phyloP scores from a whole-genome alignment of 2,329 filamentous ascomycete species.

The Ascosphaera apis region DNA sequence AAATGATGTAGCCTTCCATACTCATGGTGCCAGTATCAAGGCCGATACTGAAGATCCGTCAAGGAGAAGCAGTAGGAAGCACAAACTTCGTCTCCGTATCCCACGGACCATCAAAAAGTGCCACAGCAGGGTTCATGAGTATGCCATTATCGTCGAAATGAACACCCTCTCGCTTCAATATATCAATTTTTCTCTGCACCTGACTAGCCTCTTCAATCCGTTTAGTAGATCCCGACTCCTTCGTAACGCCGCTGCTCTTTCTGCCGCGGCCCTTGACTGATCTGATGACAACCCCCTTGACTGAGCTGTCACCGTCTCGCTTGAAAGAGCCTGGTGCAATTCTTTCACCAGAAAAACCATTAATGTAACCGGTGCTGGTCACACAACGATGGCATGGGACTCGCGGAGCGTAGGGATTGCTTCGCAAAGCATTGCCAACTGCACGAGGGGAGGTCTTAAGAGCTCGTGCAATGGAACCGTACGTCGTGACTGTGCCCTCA shows the following conservation, averaged over 20 bases:
- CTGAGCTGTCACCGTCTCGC: not conserved
- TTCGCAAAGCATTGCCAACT: constrained; percentile 51
- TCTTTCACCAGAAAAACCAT: not conserved
- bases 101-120: not conserved
- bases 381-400: constrained; percentile 68
- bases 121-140: not conserved
- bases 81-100: no score
- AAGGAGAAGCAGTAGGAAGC: no score
- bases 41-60: no score
- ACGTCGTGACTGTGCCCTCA: constrained; percentile 50
- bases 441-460: constrained; percentile 51
- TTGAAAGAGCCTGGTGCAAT: not conserved
- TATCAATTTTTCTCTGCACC: not conserved
- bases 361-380: constrained; percentile 20
- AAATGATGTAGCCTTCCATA: no score
- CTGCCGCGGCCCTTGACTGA: not conserved
- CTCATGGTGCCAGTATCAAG: no score
- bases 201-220: not conserved
- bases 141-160: not conserved
- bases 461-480: constrained; percentile 45
- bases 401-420: constrained; percentile 60
- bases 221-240: not conserved
- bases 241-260: not conserved
- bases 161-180: not conserved
- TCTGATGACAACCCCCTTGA: not conserved